Conservation (phyloP, 2,329 filamentous ascomycete genomes). For the Hypoxylon sp. region DNA sequence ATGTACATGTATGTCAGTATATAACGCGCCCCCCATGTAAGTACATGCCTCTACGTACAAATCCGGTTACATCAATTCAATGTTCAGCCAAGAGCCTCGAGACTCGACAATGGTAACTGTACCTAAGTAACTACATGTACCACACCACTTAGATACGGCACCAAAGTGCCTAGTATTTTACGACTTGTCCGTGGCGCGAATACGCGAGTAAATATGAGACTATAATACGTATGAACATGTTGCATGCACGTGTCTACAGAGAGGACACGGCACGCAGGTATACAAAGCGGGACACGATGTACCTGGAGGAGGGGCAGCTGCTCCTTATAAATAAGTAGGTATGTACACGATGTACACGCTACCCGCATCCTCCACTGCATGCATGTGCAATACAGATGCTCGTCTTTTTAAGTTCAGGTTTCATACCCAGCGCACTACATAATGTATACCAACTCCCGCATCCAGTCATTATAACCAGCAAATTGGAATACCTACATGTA, state of each 20-base stretch:
- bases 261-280: no score
- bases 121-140: not conserved
- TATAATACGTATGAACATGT: not conserved
- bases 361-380: not conserved
- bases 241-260: no score
- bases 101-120: not conserved
- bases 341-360: not conserved
- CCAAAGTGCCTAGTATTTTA: not conserved
- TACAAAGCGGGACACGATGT: no score
- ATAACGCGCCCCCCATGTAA: conserved; percentile 8
- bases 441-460: not conserved
- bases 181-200: not conserved
- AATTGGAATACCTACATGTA: conserved; percentile 1
- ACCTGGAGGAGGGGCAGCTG: no score
- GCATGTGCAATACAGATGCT: not conserved
- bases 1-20: not conserved
- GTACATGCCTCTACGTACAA: not conserved
- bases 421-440: not conserved
- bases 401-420: not conserved
- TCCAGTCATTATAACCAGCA: not conserved
- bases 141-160: not conserved
- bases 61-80: conserved; percentile 2
- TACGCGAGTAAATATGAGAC: not conserved
- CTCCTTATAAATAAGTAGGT: no score
- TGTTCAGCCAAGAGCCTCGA: not conserved